These are phyloP conservation scores for Pythium monospermum DNA, from an alignment of 352 stramenopile species.

Conservation along the genomic window DNA sequence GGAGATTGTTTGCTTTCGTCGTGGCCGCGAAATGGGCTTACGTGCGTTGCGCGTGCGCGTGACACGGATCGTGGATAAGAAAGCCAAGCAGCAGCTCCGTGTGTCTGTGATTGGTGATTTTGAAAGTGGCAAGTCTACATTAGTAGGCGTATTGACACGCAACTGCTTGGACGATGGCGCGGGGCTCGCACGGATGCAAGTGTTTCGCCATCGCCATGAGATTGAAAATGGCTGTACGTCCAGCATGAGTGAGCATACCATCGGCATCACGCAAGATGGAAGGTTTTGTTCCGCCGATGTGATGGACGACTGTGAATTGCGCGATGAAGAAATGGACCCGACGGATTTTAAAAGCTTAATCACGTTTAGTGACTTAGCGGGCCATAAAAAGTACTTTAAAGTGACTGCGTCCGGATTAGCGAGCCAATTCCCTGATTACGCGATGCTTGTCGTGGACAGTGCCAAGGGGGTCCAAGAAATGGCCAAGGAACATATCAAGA, in stretches of 20 bases:
- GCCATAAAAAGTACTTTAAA: slow-evolving; percentile 88
- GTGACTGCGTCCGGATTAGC: slow-evolving; percentile 79
- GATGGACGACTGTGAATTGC: slow-evolving; percentile 41
- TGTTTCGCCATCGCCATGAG: slow-evolving; percentile 88
- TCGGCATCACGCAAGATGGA: slow-evolving; percentile 60
- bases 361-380: slow-evolving; percentile 72
- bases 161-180: slow-evolving; percentile 80
- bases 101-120: slow-evolving; percentile 85
- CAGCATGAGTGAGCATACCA: slow-evolving; percentile 85
- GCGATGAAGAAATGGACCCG: slow-evolving; percentile 36
- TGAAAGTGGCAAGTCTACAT: slow-evolving; percentile 86
- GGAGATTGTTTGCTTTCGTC: slow-evolving; percentile 51
- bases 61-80: slow-evolving; percentile 43
- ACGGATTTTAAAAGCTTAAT: slow-evolving; percentile 34
- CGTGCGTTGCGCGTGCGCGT: slow-evolving; percentile 49
- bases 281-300: slow-evolving; percentile 50
- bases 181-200: slow-evolving; percentile 84
- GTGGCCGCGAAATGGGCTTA: slow-evolving; percentile 26
- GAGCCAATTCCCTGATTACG: slow-evolving; percentile 83
- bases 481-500: slow-evolving; percentile 75
- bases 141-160: slow-evolving; percentile 85
- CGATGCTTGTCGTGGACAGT: slow-evolving; percentile 78
- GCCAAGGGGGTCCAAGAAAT: slow-evolving; percentile 62
- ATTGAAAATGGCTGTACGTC: slow-evolving; percentile 86
- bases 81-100: slow-evolving; percentile 54